A percentile compares a stretch with the other conserved stretches of the same genome.
These are phyloP conservation scores for Trichoderma koningiopsis DNA, from an alignment of 2,329 filamentous ascomycete genomes.

Conservation along the genomic window DNA sequence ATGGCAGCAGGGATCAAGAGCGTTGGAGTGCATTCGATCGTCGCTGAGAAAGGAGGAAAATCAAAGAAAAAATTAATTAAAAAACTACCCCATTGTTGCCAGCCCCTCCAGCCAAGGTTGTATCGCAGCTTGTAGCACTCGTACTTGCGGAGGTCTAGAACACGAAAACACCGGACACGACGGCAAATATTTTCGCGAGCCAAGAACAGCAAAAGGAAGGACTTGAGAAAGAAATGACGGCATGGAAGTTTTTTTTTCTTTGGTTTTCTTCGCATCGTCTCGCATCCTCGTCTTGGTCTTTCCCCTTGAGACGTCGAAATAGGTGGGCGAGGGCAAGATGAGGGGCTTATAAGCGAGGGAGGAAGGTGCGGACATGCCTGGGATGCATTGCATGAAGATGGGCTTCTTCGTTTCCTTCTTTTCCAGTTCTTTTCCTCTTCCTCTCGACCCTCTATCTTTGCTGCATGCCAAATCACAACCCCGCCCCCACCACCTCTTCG, in stretches of 20 bases:
- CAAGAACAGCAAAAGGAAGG: not conserved
- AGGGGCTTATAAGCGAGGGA: not conserved
- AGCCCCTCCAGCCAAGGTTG: not conserved
- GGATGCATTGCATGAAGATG: slow-evolving; percentile 19
- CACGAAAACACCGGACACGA: not conserved
- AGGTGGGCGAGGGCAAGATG: not conserved
- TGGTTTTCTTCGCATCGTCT: not conserved
- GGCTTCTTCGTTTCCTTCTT: not conserved
- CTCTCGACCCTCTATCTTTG: not conserved
- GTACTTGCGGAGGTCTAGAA: not conserved
- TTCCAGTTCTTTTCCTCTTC: not conserved
- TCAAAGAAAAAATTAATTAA: not conserved
- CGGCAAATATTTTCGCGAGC: not conserved
- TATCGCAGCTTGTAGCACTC: not conserved
- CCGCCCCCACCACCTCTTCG: slow-evolving; percentile 25
- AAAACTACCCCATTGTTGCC: not conserved
- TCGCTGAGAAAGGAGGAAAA: not conserved
- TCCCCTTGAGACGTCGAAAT: not conserved
- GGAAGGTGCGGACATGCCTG: not conserved
- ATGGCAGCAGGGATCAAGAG: slow-evolving; percentile 7
- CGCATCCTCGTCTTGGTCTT: not conserved
- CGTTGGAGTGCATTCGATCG: slow-evolving; percentile 2
- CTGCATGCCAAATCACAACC: slow-evolving; percentile 5
- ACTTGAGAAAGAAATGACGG: not conserved
- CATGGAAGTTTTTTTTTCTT: not conserved